Percentiles rank a stretch among this genome's conserved stretches.
phyloP scores from a whole-genome alignment of 1,284 basidiomycete species.

The Austroboletus rostrupii region DNA sequence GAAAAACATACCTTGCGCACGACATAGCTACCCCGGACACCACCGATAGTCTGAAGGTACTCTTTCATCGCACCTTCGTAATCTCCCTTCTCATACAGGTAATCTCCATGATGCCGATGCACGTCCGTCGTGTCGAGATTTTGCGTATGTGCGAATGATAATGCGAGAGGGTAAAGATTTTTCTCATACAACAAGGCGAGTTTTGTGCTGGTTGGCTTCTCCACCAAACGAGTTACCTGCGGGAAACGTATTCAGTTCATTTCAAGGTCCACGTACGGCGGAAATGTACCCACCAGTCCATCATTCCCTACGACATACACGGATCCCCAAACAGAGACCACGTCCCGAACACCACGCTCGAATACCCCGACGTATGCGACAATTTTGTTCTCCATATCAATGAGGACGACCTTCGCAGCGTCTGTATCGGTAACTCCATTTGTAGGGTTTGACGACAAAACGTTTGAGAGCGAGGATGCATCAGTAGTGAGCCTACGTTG shows the following conservation, averaged over 20 bases:
- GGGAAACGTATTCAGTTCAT: background rate
- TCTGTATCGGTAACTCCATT: constrained; percentile 49
- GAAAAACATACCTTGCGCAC: constrained; percentile 78
- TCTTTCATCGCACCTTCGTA: constrained; percentile 93
- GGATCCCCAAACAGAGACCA: constrained; percentile 77
- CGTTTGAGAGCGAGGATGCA: constrained; percentile 48
- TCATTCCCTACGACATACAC: constrained; percentile 76
- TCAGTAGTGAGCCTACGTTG: constrained; percentile 22
- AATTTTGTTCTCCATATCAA: constrained; percentile 92
- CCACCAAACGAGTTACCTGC: constrained; percentile 69
- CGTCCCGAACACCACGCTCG: constrained; percentile 72
- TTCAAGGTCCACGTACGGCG: background rate
- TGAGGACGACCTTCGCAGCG: constrained; percentile 82
- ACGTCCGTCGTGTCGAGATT: constrained; percentile 82
- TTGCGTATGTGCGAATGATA: constrained; percentile 76
- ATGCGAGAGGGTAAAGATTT: constrained; percentile 70
- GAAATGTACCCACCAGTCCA: constrained; percentile 53
- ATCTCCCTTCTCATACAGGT: constrained; percentile 87
- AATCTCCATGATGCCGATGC: constrained; percentile 86
- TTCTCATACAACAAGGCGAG: constrained; percentile 80
- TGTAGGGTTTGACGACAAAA: constrained; percentile 66
- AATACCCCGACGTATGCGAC: constrained; percentile 82
- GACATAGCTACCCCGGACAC: constrained; percentile 91
- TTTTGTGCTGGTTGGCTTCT: constrained; percentile 78
- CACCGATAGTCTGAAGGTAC: constrained; percentile 87